Evolutionary conservation across 2,329 filamentous ascomycete genomes (phyloP), one percentile per base, ranked within the genome.

Genomic region (Paraphoma sp.): DNA sequence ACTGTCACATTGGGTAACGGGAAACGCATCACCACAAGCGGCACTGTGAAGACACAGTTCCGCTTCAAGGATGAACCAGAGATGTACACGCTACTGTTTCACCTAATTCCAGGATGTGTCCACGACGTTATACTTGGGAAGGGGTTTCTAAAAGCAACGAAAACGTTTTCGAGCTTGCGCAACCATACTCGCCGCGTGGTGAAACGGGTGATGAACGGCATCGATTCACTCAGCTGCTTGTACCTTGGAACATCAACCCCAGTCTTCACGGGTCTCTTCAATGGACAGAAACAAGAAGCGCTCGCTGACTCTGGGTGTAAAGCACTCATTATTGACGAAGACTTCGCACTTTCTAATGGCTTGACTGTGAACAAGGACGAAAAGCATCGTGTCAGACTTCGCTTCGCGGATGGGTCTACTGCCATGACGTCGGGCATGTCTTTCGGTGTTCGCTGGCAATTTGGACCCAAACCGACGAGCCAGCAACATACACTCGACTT

Each of bases 321-420:
- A 8, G 42, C 53, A 5, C 16, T 59, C 11, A 38, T 64, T 11
- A 61, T 64, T 51, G 60, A 63, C 23, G 58, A 64, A 49, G 53
- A 55, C 9, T 57, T 54, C 18, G 61, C 61, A 2, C 23, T 23
- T 4, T 14, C 11, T n/a, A 8, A 40, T 48, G 30, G n/a, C n/a
- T n/a, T n/a, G n/a, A n/a, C n/a, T n/a, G n/a, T n/a, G n/a, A n/a
- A n/a, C n/a, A n/a, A n/a, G n/a, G n/a, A n/a, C n/a, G n/a, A n/a
- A n/a, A n/a, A n/a, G n/a, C n/a, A n/a, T n/a, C n/a, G n/a, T n/a
- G n/a, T n/a, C n/a, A n/a, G n/a, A n/a, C 49, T 63, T 4, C 36
- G 23, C 5, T 66, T 64, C 30, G 63, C 59, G 7, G 63, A 66
- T 31, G 45, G 42, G 3, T 49, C 63, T 8, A 59, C 51, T 1